phyloP scores from a whole-genome alignment of 2,329 filamentous ascomycete genomes.

The Xylariaceae sp. region DNA sequence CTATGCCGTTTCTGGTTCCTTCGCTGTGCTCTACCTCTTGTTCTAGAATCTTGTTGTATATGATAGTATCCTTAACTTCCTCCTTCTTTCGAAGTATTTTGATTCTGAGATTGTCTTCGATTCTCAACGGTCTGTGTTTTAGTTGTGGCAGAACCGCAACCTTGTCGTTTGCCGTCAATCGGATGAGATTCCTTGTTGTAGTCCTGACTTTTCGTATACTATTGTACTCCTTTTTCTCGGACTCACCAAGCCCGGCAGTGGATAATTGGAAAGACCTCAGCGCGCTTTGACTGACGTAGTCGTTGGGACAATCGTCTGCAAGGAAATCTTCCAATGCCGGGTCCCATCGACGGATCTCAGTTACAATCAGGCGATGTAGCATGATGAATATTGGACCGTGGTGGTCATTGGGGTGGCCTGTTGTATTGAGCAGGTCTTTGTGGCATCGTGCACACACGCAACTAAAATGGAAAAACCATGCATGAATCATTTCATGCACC shows the following conservation, averaged over 20 bases:
- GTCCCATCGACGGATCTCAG: slow-evolving; percentile 29
- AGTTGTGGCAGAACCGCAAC: slow-evolving; percentile 17
- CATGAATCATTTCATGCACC: slow-evolving; percentile 32
- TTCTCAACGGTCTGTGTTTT: neutral
- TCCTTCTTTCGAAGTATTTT: too few species aligned
- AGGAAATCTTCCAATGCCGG: slow-evolving; percentile 12
- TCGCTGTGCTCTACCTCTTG: too few species aligned
- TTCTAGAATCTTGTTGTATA: too few species aligned
- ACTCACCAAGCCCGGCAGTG: neutral
- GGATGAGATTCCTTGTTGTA: neutral
- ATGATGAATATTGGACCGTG: slow-evolving; percentile 32
- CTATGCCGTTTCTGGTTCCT: too few species aligned
- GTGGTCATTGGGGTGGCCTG: slow-evolving; percentile 18
- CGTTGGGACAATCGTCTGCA: slow-evolving; percentile 27
- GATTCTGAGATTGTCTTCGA: too few species aligned
- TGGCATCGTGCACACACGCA: slow-evolving; percentile 26
- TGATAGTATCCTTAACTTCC: too few species aligned
- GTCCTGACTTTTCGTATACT: neutral
- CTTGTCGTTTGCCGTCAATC: neutral
- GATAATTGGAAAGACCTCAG: neutral
- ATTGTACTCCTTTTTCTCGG: neutral
- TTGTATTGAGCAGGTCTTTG: slow-evolving; percentile 20
- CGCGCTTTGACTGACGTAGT: slow-evolving; percentile 15
- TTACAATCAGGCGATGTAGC: slow-evolving; percentile 32
- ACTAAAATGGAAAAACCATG: slow-evolving; percentile 23